Evolutionary conservation across 176 grass and related monocot genomes (phyloP).

Genomic region (Avena sativa): DNA sequence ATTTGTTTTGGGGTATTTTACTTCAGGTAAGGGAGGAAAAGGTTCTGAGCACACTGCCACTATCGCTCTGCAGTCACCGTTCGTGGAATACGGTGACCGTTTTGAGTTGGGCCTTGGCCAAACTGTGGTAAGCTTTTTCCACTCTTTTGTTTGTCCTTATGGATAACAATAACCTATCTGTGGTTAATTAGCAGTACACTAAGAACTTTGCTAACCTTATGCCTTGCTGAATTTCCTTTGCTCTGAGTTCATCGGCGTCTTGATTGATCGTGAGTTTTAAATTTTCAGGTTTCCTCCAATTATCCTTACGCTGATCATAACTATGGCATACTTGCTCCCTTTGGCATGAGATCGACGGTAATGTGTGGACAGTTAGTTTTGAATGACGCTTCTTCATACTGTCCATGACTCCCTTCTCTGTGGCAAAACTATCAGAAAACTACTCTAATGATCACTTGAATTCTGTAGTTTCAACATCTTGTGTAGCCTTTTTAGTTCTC

Average conservation of each 20-base stretch:
- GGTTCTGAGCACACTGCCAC: slow-evolving; percentile 53
- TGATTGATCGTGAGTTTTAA: not conserved
- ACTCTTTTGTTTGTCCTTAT: slow-evolving; percentile 23
- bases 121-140: slow-evolving; percentile 58
- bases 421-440: not conserved
- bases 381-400: not conserved
- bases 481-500: not conserved
- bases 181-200: not conserved
- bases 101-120: slow-evolving; percentile 85
- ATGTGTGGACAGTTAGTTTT: slow-evolving; percentile 31
- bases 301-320: slow-evolving; percentile 67
- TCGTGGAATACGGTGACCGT: slow-evolving; percentile 48
- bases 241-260: slow-evolving; percentile 4
- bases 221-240: not conserved
- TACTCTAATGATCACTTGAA: not conserved
- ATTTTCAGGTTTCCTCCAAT: slow-evolving; percentile 58
- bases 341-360: slow-evolving; percentile 66
- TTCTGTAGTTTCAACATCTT: slow-evolving; percentile 15
- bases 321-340: slow-evolving; percentile 68
- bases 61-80: slow-evolving; percentile 57
- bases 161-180: not conserved
- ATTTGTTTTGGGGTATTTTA: slow-evolving; percentile 44
- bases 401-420: not conserved
- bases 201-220: slow-evolving; percentile 4
- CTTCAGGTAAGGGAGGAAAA: slow-evolving; percentile 64